Percentiles rank a stretch among this genome's conserved stretches.
Conservation (phyloP, 2,329 filamentous ascomycete species). For the Pseudocercospora ulei region DNA sequence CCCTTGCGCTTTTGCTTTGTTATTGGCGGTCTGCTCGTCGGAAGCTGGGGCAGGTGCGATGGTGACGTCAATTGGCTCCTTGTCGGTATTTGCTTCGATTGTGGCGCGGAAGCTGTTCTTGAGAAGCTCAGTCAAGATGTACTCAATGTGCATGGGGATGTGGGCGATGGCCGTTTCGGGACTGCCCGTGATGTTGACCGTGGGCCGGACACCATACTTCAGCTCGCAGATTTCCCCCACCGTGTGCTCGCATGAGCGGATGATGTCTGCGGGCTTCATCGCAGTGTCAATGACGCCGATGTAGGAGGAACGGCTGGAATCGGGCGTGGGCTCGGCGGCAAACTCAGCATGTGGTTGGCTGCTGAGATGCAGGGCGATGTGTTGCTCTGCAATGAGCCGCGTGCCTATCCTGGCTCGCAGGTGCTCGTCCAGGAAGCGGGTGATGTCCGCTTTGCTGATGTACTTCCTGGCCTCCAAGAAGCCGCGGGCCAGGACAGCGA, state of each 20-base stretch:
- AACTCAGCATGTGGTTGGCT: constrained; percentile 60
- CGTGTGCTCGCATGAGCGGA: constrained; percentile 76
- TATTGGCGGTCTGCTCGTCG: constrained; percentile 36
- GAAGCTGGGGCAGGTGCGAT: constrained; percentile 58
- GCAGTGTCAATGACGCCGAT: constrained; percentile 94
- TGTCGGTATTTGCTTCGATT: constrained; percentile 69
- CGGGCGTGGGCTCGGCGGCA: constrained; percentile 33
- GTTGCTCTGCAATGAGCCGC: constrained; percentile 86
- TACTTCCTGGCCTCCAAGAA: constrained; percentile 92
- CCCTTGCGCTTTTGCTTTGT: constrained; percentile 14
- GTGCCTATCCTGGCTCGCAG: constrained; percentile 89
- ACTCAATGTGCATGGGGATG: constrained; percentile 91
- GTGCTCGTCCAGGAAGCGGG: constrained; percentile 84
- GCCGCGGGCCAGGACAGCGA: constrained; percentile 79
- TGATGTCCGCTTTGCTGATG: constrained; percentile 73
- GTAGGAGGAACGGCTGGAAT: constrained; percentile 47
- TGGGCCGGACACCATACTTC: constrained; percentile 81
- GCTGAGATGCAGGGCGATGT: constrained; percentile 76
- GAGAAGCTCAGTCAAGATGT: constrained; percentile 89
- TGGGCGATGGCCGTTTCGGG: constrained; percentile 83
- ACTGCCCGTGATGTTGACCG: constrained; percentile 71
- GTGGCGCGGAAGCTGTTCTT: constrained; percentile 96
- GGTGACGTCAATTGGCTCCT: constrained; percentile 80
- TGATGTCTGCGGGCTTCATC: constrained; percentile 67
- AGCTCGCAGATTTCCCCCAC: constrained; percentile 95